Conservation (phyloP, 164 flowering plant genomes). For the Vitis amurensis region DNA sequence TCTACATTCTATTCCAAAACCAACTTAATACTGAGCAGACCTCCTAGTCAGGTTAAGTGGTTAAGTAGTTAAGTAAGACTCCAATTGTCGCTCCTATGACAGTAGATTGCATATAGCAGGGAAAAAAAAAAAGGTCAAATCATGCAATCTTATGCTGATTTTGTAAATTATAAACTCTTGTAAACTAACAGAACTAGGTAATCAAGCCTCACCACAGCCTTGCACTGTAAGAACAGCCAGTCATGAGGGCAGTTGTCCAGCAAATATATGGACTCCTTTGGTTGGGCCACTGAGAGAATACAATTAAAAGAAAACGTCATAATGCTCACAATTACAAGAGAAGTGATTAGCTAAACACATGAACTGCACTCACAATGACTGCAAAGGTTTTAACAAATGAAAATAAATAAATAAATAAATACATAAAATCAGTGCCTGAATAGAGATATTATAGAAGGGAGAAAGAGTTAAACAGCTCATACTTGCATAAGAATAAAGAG, state of each 20-base stretch:
- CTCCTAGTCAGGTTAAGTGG: too few relatives aligned
- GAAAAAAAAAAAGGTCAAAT: not conserved
- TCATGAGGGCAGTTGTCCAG: conserved; percentile 96
- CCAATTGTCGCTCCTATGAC: too few relatives aligned
- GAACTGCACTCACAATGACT: not conserved
- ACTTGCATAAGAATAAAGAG: not conserved
- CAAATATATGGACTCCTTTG: conserved; percentile 69
- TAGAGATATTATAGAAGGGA: conserved; percentile 4
- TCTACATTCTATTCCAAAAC: too few relatives aligned
- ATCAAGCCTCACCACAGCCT: conserved; percentile 80
- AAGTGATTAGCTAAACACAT: too few relatives aligned
- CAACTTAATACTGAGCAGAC: too few relatives aligned
- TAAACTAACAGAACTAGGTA: not conserved
- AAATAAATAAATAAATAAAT: not conserved
- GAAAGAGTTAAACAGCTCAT: not conserved
- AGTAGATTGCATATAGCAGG: too few relatives aligned
- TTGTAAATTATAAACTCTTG: not conserved
- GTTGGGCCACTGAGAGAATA: conserved; percentile 71
- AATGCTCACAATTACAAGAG: too few relatives aligned
- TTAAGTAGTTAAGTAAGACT: too few relatives aligned
- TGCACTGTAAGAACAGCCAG: conserved; percentile 92
- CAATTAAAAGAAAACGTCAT: too few relatives aligned
- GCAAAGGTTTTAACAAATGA: not conserved
- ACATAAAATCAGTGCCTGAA: not conserved
- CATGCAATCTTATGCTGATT: not conserved